Base-by-base conservation (phyloP, 78 protist genomes). In the Cavenderia fasciculata region DNA sequence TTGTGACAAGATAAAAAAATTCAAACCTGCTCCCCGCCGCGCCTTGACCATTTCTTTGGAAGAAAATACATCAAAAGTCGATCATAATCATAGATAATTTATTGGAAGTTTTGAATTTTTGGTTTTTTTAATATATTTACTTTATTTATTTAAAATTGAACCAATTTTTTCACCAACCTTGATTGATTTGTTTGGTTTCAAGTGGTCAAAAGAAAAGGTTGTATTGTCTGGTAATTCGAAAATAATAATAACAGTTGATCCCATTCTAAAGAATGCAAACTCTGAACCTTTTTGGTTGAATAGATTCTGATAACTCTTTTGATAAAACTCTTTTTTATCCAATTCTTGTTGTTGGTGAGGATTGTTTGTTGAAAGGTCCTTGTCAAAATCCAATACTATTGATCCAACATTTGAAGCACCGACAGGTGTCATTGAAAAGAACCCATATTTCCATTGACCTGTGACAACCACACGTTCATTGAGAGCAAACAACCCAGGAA, bases 381-480 rank as follows among this genome's bases (percentile, higher is more conserved):
- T 74, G 34, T 88, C 94, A 19, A 88, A 88, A n/a, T 74, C 87
- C 63, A 88, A 36, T 38, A 46, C 79, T 38, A 88, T 88, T 0
- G 82, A 44, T 29, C 94, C 94, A 14, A 88, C 94, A 61, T 88
- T 88, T 19, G 87, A 74, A n/a, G 94, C 94, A 33, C 94, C 94
- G 31, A 88, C 94, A 10, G 94, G 88, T 2, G 87, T 76, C 33
- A 74, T 44, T 40, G 94, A 88, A 59, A 66, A 88, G 87, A 69
- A 88, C 2, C 94, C 94, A 33, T 88, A 57, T 25, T 59, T 57
- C 94, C 94, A 88, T 0, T 51, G 18, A 63, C 94, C 94, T 18
- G 85, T 29, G 27, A 88, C 49, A 2, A 76, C 94, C 1, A 88
- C 94, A 27, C 94, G 38, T 72, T 88, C 94, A 72, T 88, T 88